These are phyloP conservation scores for Vitis rupestris DNA, from an alignment of 164 flowering plant species.

Conservation along the genomic window DNA sequence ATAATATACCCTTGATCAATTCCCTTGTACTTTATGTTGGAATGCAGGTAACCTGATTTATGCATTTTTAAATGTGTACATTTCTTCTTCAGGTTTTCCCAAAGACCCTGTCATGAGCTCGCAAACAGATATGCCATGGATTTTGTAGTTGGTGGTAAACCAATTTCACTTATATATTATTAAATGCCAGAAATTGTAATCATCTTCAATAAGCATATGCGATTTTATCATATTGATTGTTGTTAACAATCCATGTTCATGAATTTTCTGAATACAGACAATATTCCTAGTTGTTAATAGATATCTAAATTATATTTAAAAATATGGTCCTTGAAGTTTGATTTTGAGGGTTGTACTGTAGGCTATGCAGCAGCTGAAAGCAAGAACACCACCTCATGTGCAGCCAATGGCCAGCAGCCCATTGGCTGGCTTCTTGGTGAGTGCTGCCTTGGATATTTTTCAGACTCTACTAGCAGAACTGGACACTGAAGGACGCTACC, in stretches of 20 bases:
- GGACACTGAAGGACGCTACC: slow-evolving; percentile 96
- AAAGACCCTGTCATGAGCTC: neutral
- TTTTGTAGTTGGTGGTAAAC: too few species aligned
- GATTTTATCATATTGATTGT: too few species aligned
- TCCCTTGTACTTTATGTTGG: slow-evolving; percentile 97
- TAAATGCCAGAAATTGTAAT: too few species aligned
- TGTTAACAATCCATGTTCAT: neutral
- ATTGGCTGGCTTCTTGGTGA: slow-evolving; percentile 55
- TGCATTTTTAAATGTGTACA: neutral
- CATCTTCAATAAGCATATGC: too few species aligned
- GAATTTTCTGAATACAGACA: neutral
- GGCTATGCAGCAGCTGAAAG: slow-evolving; percentile 90
- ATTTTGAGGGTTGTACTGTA: slow-evolving; percentile 19
- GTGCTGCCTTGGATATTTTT: slow-evolving; percentile 82
- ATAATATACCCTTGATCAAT: slow-evolving; percentile 89
- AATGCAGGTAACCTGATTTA: slow-evolving; percentile 67
- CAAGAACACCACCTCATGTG: slow-evolving; percentile 47
- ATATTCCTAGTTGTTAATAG: neutral
- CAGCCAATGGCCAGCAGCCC: slow-evolving; percentile 48
- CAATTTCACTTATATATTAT: too few species aligned
- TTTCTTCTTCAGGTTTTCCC: neutral
- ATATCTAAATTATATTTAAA: too few species aligned
- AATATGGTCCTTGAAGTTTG: neutral
- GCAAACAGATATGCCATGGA: too few species aligned
- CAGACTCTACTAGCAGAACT: slow-evolving; percentile 68